These are phyloP conservation scores for Xylariaceae sp. DNA, from an alignment of 2,329 filamentous ascomycete species.

Conservation along the genomic window DNA sequence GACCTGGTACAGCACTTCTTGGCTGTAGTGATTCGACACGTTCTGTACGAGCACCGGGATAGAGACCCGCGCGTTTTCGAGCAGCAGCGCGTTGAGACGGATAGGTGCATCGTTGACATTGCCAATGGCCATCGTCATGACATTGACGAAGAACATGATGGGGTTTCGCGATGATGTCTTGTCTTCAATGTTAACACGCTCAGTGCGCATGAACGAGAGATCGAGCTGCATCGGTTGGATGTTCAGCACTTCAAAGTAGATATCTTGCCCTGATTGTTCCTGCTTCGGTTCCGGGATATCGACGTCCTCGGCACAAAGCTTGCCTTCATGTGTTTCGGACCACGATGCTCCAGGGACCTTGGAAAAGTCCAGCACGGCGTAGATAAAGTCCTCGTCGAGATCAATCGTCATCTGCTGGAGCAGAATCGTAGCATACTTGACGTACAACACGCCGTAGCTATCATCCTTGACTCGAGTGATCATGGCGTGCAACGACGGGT, in stretches of 20 bases:
- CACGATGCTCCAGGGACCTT: slow-evolving; percentile 88
- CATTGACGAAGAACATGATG: slow-evolving; percentile 97
- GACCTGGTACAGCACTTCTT: slow-evolving; percentile 91
- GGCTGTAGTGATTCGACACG: slow-evolving; percentile 90
- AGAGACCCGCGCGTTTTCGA: slow-evolving; percentile 93
- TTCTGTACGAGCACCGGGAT: slow-evolving; percentile 77
- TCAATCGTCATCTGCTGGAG: slow-evolving; percentile 98
- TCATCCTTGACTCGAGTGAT: slow-evolving; percentile 95
- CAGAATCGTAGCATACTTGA: slow-evolving; percentile 93
- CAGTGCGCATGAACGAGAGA: slow-evolving; percentile 92
- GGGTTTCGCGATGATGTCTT: slow-evolving; percentile 87
- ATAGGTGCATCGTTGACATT: slow-evolving; percentile 98
- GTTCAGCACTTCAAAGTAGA: slow-evolving; percentile 96
- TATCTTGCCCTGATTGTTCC: slow-evolving; percentile 80
- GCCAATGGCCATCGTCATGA: slow-evolving; percentile 98
- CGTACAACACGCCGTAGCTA: slow-evolving; percentile 94
- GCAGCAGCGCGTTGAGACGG: slow-evolving; percentile 83
- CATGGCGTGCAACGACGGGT: slow-evolving; percentile 89
- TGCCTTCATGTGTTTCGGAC: slow-evolving; percentile 71
- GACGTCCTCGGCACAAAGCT: slow-evolving; percentile 80
- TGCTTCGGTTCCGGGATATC: slow-evolving; percentile 89
- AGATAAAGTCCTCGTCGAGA: slow-evolving; percentile 96
- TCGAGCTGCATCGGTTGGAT: slow-evolving; percentile 98
- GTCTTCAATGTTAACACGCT: slow-evolving; percentile 93
- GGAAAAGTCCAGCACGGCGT: slow-evolving; percentile 88